Base-by-base conservation (phyloP, 2,329 filamentous ascomycete species). In the Colletotrichum melonis region DNA sequence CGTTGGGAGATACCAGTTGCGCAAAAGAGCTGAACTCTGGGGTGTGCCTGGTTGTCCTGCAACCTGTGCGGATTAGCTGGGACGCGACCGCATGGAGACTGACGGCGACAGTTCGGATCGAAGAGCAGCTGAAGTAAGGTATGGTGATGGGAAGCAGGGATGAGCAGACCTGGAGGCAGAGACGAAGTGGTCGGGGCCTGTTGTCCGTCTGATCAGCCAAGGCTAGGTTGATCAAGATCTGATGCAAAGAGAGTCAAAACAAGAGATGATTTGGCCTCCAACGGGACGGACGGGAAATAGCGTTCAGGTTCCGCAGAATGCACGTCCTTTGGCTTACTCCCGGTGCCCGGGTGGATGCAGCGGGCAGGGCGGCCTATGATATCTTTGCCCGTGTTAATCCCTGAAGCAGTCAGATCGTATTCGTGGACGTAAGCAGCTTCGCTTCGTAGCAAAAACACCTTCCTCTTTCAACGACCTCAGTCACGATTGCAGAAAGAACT, bases 81-180 rank as follows among this genome's bases (percentile, higher is more conserved):
- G 16, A 19, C 14, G 26, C 9, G 26, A 49, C 26, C 8, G 70
- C 56, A 38, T 69, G 42, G 42, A 58, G 58, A 42, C 59, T 64
- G 24, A 57, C 24, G 55, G 54, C 49, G 26, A 59, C 32, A 60
- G 54, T 69, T 72, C 66, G 59, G 70, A 69, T 42, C 66, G 32
- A 32, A 26, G 11, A 46, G 38, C 35, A 56, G 56, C 63, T 64
- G 56, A 54, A 55, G 9, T 32, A 26, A 28, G 14, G 46, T 2
- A 12, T 0, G 32, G 32, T 32, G 32, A 9, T 30, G 19, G 30
- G 22, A 28, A 14, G 22, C 35, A 28, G 16, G 8, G 28, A 38
- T 32, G 24, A 19, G 28, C 9, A 8, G 1, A 16, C 6, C 12
- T 46, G 6, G 26, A 38, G 22, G 24, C 12, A 52, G 35, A 22